Percentiles rank a stretch among this genome's conserved stretches.
Conservation (phyloP, 208 protist genomes). For the Angomonas deanei region DNA sequence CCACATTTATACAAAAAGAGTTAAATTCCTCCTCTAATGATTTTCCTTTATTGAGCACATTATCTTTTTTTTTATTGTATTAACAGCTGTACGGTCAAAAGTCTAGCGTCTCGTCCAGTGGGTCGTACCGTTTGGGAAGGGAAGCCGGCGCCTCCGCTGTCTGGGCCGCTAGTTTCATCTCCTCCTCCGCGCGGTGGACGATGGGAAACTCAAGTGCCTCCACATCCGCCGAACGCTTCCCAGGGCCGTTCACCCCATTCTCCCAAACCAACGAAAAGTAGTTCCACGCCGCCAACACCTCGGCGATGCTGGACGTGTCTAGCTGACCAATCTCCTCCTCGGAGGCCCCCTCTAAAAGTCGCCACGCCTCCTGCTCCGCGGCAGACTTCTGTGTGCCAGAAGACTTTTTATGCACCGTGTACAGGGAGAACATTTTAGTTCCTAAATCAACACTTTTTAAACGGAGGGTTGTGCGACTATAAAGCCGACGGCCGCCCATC, state of each 20-base stretch:
- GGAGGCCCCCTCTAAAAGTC: conserved; percentile 30
- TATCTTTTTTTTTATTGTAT: background rate
- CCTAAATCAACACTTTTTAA: background rate
- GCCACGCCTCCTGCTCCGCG: conserved; percentile 48
- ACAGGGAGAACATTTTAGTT: background rate
- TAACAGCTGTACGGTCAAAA: conserved; percentile 4
- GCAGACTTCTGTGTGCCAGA: conserved; percentile 1
- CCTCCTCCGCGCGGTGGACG: background rate
- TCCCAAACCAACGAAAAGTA: conserved; percentile 65
- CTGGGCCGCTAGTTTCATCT: too few relatives aligned
- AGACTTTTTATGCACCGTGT: background rate
- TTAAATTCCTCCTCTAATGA: background rate
- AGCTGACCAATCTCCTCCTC: conserved; percentile 31
- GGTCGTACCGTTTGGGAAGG: conserved; percentile 10
- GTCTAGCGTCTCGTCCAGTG: conserved; percentile 20
- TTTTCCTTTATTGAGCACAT: background rate
- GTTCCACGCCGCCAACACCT: conserved; percentile 50
- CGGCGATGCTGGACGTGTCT: conserved; percentile 23
- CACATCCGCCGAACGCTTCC: background rate
- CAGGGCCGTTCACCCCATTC: conserved; percentile 49
- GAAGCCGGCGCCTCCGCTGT: too few relatives aligned
- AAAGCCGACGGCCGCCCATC: background rate
- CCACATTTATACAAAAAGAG: background rate
- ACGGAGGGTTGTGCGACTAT: background rate
- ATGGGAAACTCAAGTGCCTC: conserved; percentile 9